Percentiles rank a stretch among this genome's conserved stretches.
Conservation (phyloP, 768 basidiomycete species). For the Trametes cinnabarina region DNA sequence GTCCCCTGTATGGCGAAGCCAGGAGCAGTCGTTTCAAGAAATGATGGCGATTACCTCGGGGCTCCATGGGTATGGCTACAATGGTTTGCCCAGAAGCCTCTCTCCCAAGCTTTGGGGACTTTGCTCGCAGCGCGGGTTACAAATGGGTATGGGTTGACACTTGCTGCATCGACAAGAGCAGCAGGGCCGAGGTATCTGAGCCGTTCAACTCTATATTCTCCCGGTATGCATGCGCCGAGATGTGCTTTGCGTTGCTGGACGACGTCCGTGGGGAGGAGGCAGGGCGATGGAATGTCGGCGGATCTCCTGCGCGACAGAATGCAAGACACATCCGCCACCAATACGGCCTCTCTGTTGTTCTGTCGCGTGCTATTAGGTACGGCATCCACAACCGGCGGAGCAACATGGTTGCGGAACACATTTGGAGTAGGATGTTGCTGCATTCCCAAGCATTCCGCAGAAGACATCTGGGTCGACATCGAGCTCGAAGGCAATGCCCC, state of each 20-base stretch:
- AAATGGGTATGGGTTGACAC: conserved; percentile 13
- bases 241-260: conserved; percentile 11
- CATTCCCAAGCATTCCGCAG: background rate
- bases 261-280: conserved; percentile 4
- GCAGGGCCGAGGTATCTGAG: conserved; percentile 13
- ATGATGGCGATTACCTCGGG: background rate
- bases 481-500: background rate
- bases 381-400: too few species aligned
- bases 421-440: background rate
- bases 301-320: background rate
- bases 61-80: background rate
- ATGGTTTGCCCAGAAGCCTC: background rate
- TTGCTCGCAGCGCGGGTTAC: background rate
- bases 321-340: background rate
- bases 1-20: conserved; percentile 9
- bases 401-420: background rate
- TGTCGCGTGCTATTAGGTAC: background rate
- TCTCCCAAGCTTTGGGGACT: conserved; percentile 2
- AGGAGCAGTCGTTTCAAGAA: conserved; percentile 10
- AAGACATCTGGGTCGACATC: background rate
- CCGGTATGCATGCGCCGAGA: conserved; percentile 5
- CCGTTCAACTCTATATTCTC: conserved; percentile 12
- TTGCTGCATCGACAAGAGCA: conserved; percentile 16
- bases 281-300: background rate
- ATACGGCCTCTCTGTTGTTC: background rate